Evolutionary conservation across 257 asterid species (phyloP).

Genomic region (Sherardia arvensis): DNA sequence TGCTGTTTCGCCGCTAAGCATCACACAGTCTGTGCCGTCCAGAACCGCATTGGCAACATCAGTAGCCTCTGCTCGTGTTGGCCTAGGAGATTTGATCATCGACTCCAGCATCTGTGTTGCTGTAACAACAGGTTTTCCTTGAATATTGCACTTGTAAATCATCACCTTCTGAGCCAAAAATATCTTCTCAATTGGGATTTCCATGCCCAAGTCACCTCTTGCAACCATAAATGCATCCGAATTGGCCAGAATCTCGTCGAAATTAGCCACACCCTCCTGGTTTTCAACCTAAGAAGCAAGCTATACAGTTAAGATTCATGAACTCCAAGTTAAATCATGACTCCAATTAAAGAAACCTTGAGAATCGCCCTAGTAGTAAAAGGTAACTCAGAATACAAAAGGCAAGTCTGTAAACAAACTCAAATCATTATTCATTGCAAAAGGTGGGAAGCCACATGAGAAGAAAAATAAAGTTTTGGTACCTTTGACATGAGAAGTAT

Average conservation of each 20-base stretch:
- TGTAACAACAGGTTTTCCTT: conserved; percentile 88
- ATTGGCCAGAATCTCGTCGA: conserved; percentile 69
- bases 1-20: conserved; percentile 94
- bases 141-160: conserved; percentile 82
- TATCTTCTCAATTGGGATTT: conserved; percentile 81
- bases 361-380: too few species aligned
- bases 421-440: too few species aligned
- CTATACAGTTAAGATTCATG: too few species aligned
- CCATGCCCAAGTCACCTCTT: conserved; percentile 87
- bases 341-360: not conserved
- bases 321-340: too few species aligned
- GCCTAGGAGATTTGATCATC: conserved; percentile 88
- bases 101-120: conserved; percentile 94
- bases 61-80: conserved; percentile 89
- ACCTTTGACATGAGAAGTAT: conserved; percentile 42
- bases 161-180: conserved; percentile 85
- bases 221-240: conserved; percentile 96
- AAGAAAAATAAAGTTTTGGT: too few species aligned
- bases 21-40: conserved; percentile 86
- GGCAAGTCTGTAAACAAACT: not conserved
- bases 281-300: conserved; percentile 51
- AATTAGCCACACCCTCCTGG: conserved; percentile 92
- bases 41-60: conserved; percentile 90
- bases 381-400: not conserved
- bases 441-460: too few species aligned